These are phyloP conservation scores for Pestalotiopsis fici DNA, from an alignment of 2,329 filamentous ascomycete genomes.

Conservation along the genomic window DNA sequence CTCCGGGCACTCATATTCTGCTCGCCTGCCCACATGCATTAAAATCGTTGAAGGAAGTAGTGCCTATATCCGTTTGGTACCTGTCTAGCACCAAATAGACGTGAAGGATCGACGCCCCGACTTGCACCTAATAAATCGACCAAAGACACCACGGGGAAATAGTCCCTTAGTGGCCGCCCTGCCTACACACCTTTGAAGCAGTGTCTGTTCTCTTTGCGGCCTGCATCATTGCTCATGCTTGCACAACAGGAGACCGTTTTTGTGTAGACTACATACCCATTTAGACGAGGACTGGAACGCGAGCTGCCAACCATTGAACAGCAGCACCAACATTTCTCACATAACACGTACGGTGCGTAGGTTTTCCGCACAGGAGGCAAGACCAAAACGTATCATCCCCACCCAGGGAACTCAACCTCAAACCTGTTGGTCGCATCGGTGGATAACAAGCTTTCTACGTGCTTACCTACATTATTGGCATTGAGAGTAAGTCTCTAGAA, in stretches of 20 bases:
- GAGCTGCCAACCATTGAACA: neutral
- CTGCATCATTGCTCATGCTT: neutral
- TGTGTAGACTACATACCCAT: neutral
- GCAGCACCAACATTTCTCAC: neutral
- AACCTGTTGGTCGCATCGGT: neutral
- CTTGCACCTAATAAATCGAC: too few species aligned
- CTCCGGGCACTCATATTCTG: neutral
- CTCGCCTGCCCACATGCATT: neutral
- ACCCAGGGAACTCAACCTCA: neutral
- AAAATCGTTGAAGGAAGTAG: neutral
- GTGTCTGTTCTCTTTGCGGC: neutral
- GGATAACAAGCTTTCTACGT: neutral
- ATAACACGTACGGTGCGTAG: neutral
- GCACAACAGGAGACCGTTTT: neutral
- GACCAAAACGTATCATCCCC: neutral
- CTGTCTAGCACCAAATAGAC: neutral
- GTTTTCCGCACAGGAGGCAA: neutral
- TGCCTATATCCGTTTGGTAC: neutral
- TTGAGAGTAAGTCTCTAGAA: neutral
- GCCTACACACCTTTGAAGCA: neutral
- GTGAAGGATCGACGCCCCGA: too few species aligned
- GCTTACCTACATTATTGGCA: neutral
- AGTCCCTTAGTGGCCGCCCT: neutral
- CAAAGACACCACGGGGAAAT: slow-evolving; percentile 2
- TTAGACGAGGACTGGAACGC: neutral